Conservation (phyloP, 75 land plant genomes). For the Isoetes taiwanensis region DNA sequence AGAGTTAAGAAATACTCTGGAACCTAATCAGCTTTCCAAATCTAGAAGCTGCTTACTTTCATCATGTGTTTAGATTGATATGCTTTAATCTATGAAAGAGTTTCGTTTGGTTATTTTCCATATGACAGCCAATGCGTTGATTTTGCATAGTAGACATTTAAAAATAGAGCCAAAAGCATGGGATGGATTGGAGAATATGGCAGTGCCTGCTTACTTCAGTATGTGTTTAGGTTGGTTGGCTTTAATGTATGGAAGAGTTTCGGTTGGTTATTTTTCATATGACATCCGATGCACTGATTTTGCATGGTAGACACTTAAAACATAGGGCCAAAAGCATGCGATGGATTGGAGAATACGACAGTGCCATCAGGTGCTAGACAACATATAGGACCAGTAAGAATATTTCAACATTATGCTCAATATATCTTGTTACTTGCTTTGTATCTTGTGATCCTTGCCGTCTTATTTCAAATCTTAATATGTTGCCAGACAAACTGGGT, state of each 20-base stretch:
- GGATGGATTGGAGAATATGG: too few relatives aligned
- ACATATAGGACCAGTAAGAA: conserved; percentile 73
- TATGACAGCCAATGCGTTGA: too few relatives aligned
- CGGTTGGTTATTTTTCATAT: neutral
- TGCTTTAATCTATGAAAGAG: neutral
- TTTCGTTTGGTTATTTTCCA: neutral
- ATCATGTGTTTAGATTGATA: conserved; percentile 65
- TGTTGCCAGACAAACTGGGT: too few relatives aligned
- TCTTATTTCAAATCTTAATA: neutral
- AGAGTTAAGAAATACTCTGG: too few relatives aligned
- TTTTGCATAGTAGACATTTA: too few relatives aligned
- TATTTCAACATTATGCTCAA: neutral
- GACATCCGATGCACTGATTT: neutral
- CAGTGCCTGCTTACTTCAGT: too few relatives aligned
- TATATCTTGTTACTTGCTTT: neutral
- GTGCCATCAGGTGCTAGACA: conserved; percentile 39
- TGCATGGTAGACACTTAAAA: conserved; percentile 38
- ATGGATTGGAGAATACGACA: conserved; percentile 83
- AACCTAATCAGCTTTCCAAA: too few relatives aligned
- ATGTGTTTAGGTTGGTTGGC: too few relatives aligned
- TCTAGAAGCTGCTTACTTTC: conserved; percentile 44
- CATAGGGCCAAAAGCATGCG: conserved; percentile 74
- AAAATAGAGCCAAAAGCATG: too few relatives aligned
- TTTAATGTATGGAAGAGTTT: too few relatives aligned
- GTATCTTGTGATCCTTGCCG: neutral